Conservation (phyloP, 305 asterid species). For the Solanum hybrid region DNA sequence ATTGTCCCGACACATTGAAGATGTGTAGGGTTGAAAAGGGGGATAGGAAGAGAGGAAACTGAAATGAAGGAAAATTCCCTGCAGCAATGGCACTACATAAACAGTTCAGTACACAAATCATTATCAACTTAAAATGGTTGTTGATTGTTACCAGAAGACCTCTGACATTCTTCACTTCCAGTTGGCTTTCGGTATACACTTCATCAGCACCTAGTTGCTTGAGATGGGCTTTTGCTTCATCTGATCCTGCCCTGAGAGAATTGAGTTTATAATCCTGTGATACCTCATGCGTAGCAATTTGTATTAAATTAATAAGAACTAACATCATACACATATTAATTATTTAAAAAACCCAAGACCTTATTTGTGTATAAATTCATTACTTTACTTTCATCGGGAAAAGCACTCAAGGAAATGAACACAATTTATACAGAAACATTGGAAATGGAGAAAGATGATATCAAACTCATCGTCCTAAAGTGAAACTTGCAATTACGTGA, state of each 20-base stretch:
- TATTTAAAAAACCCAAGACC: background rate
- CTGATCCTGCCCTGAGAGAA: conserved; percentile 59
- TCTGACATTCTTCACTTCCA: conserved; percentile 67
- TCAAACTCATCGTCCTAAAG: background rate
- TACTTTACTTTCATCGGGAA: background rate
- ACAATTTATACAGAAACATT: background rate
- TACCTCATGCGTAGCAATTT: background rate
- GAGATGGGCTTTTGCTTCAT: conserved; percentile 72
- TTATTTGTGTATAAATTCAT: background rate
- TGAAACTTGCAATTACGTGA: background rate
- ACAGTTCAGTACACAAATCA: conserved; percentile 1
- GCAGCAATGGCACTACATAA: background rate
- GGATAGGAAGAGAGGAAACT: background rate
- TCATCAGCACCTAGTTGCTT: conserved; percentile 73
- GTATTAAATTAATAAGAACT: background rate
- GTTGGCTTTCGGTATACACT: conserved; percentile 79
- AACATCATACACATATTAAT: background rate
- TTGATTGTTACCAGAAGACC: conserved; percentile 56
- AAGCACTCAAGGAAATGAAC: background rate
- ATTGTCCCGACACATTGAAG: background rate
- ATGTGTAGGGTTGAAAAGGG: background rate
- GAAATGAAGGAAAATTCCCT: background rate
- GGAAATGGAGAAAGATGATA: background rate
- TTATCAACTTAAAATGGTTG: conserved; percentile 2
- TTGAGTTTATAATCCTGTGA: background rate